Percentiles rank a stretch among this genome's conserved stretches.
Evolutionary conservation across 306 rosid species (phyloP).

Genomic region (Senna siamea): DNA sequence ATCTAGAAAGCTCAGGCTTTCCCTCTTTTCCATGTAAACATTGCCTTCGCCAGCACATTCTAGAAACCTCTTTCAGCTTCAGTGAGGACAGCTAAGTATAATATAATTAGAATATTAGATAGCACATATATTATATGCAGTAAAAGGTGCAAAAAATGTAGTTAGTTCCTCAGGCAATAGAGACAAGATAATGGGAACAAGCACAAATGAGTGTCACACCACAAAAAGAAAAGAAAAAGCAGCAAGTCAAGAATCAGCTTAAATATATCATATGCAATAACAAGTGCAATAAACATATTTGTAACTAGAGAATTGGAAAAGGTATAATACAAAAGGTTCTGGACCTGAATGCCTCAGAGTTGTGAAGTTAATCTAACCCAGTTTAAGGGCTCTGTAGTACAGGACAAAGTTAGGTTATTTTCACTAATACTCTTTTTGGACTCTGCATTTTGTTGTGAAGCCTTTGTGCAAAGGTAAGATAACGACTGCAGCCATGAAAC

Average conservation of each 20-base stretch:
- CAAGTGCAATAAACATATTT: not conserved
- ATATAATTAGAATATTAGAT: not conserved
- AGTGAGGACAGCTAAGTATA: not conserved
- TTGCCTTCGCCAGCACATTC: not conserved
- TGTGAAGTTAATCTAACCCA: conserved; percentile 55
- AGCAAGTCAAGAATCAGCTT: conserved; percentile 11
- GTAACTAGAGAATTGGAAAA: conserved; percentile 18
- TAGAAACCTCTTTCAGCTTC: not conserved
- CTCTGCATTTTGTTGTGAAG: conserved; percentile 43
- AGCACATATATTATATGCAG: not conserved
- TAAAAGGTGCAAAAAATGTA: not conserved
- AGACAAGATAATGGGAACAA: not conserved
- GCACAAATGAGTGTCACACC: not conserved
- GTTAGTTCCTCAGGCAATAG: not conserved
- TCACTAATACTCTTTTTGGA: conserved; percentile 43
- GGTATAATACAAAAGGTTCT: conserved; percentile 10
- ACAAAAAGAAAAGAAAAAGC: conserved; percentile 8
- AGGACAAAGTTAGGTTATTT: conserved; percentile 30
- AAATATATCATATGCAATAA: conserved; percentile 15
- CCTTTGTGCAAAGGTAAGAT: conserved; percentile 73
- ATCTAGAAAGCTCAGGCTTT: not conserved
- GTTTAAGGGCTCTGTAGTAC: conserved; percentile 42
- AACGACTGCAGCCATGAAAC: conserved; percentile 97
- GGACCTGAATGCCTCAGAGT: conserved; percentile 53
- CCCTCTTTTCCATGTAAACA: conserved; percentile 14